Percentiles rank a stretch among this genome's conserved stretches.
Conservation (phyloP, 768 basidiomycete genomes). For the Boletus pseudopeckii region DNA sequence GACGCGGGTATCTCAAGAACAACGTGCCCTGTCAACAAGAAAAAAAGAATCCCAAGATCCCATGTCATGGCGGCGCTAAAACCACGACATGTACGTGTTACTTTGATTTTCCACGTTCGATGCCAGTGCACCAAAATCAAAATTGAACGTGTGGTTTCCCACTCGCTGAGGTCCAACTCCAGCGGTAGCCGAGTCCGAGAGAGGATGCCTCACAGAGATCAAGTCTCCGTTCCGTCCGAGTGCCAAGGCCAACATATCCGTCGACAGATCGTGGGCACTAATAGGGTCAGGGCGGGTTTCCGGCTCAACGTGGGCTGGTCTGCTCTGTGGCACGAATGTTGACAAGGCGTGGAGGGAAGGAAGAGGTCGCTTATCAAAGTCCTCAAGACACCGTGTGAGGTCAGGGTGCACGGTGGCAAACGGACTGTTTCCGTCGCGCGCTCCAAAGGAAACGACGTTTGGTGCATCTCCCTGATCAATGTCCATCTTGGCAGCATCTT, state of each 20-base stretch:
- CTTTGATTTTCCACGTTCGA: conserved; percentile 55
- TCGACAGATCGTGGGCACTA: conserved; percentile 28
- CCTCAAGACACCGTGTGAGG: conserved; percentile 23
- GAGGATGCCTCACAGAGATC: conserved; percentile 15
- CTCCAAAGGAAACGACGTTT: neutral
- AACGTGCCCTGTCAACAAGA: conserved; percentile 14
- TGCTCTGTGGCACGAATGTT: conserved; percentile 22
- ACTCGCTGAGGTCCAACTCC: conserved; percentile 38
- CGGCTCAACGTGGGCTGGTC: conserved; percentile 12
- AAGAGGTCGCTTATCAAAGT: conserved; percentile 19
- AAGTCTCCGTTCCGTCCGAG: conserved; percentile 30
- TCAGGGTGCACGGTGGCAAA: conserved; percentile 26
- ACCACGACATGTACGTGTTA: conserved; percentile 64
- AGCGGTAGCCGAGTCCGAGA: conserved; percentile 18
- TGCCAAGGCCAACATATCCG: conserved; percentile 31
- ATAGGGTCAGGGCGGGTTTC: conserved; percentile 19
- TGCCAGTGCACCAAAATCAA: conserved; percentile 58
- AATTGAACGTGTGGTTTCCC: conserved; percentile 54
- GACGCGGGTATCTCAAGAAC: conserved; percentile 12
- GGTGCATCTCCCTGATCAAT: conserved; percentile 17
- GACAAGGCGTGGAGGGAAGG: conserved; percentile 23
- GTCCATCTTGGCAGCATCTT: conserved; percentile 24
- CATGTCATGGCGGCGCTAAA: conserved; percentile 34
- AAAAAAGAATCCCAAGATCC: conserved; percentile 11
- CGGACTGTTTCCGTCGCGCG: conserved; percentile 3